Evolutionary conservation across 2,329 filamentous ascomycete species (phyloP).

Genomic region (Colletotrichum sublineola): DNA sequence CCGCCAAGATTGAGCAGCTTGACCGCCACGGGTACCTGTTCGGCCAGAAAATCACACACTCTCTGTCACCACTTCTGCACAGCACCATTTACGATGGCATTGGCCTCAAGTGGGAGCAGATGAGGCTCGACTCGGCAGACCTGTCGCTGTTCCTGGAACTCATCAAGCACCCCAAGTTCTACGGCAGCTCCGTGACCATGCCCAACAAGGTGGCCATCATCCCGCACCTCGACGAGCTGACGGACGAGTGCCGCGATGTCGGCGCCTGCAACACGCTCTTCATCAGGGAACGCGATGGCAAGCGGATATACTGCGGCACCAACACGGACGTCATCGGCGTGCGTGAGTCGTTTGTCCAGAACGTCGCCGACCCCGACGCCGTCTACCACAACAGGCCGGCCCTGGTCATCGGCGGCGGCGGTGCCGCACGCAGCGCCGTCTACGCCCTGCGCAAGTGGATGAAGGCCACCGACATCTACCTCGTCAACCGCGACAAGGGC

Average conservation of each 20-base stretch:
- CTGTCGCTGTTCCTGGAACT: constrained; percentile 64
- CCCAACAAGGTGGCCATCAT: constrained; percentile 86
- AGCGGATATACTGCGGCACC: constrained; percentile 74
- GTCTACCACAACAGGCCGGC: constrained; percentile 72
- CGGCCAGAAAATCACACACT: constrained; percentile 68
- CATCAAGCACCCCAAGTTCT: constrained; percentile 70
- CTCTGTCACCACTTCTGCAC: constrained; percentile 68
- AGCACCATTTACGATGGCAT: constrained; percentile 65
- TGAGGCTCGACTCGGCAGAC: constrained; percentile 65
- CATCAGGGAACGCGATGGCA: constrained; percentile 64
- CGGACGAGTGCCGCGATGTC: constrained; percentile 78
- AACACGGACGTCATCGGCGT: constrained; percentile 88
- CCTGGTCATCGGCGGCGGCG: constrained; percentile 82
- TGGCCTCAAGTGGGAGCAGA: constrained; percentile 64
- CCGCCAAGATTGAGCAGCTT: constrained; percentile 46
- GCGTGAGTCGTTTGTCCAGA: constrained; percentile 76
- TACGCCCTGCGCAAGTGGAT: constrained; percentile 81
- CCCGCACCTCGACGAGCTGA: constrained; percentile 78
- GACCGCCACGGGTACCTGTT: constrained; percentile 68
- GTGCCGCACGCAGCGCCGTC: constrained; percentile 81
- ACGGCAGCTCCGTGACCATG: constrained; percentile 84
- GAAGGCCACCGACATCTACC: constrained; percentile 76
- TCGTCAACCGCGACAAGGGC: constrained; percentile 78
- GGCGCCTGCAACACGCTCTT: constrained; percentile 87
- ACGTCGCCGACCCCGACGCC: constrained; percentile 59